Evolutionary conservation across 352 stramenopile species (phyloP), one percentile per base, ranked within the genome.

Genomic region (Phytopythium chamaehyphon): DNA sequence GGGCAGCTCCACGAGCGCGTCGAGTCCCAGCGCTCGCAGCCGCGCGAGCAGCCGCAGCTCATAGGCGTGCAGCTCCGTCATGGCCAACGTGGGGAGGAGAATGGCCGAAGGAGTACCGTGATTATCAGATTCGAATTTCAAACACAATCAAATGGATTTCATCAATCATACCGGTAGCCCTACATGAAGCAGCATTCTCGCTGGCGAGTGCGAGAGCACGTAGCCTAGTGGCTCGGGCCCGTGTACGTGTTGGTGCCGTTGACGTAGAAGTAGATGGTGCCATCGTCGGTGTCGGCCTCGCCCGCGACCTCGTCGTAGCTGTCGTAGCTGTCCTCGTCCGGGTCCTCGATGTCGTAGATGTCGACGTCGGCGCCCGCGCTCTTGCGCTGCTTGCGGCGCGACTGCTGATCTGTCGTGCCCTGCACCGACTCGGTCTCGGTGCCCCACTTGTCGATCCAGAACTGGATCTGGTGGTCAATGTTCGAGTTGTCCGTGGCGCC

Each of bases 1-100:
- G 18, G 88, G 90, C 9, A 96, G 58, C 54, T 90, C 69, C 26
- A 97, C 65, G 62, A 88, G 91, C 57, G 86, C 51, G 24, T 65
- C 71, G 7, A 87, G 63, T 7, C 75, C 73, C 24, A 87, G 66
- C 22, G 73, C 63, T 9, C 72, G 73, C 48, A 89, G 62, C 12
- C 66, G 58, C 36, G 83, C 78, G 12, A 86, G 49, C 0, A 84
- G 55, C 28, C 61, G 55, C 1, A 62, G 60, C 52, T 76, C 55
- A 18, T 61, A 16, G 26, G n/a, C 8, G 26, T 12, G n/a, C 18
- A 39, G 28, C 43, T 36, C 1, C 24, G 11, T 23, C 23, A 48
- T 24, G 23, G 43, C 43, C 3, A 2, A 19, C 23, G 21, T 22
- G 38, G 10, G 38, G 21, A 10, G 38, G 38, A 44, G 38, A 23